A percentile compares a stretch with the other conserved stretches of the same genome.
These are phyloP conservation scores for Verruconis gallopava DNA, from an alignment of 2,329 filamentous ascomycete species.

Conservation along the genomic window DNA sequence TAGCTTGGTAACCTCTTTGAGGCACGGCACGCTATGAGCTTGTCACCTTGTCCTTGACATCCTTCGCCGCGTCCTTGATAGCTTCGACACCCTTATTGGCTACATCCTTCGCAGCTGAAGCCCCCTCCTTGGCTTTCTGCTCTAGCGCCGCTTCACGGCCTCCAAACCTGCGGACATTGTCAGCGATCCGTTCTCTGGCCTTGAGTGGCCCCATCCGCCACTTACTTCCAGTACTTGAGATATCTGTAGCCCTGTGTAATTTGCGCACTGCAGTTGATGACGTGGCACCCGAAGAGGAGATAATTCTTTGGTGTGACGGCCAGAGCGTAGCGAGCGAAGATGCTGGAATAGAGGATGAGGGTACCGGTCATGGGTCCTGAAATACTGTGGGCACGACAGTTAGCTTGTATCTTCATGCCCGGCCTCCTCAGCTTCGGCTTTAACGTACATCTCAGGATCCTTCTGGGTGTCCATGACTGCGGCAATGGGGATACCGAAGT, in stretches of 20 bases:
- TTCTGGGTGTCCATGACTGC: conserved; percentile 42
- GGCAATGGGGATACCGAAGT: conserved; percentile 42
- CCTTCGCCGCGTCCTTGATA: conserved; percentile 18
- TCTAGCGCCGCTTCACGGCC: conserved; percentile 29
- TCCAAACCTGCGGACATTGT: conserved; percentile 22
- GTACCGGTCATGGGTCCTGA: conserved; percentile 52
- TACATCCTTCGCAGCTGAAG: conserved; percentile 15
- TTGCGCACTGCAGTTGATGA: conserved; percentile 51
- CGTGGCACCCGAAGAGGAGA: conserved; percentile 55
- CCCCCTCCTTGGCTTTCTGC: conserved; percentile 26
- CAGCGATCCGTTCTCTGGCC: background rate
- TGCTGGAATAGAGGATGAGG: conserved; percentile 46
- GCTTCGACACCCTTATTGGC: conserved; percentile 7
- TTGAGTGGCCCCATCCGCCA: conserved; percentile 7
- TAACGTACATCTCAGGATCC: conserved; percentile 37
- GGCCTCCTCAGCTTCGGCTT: too few species aligned
- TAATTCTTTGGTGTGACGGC: conserved; percentile 52
- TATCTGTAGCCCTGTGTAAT: conserved; percentile 49
- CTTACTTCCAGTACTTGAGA: conserved; percentile 43
- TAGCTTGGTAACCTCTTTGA: too few species aligned
- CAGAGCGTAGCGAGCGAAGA: conserved; percentile 55
- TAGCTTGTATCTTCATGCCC: background rate
- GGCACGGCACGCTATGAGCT: background rate
- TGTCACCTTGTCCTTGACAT: conserved; percentile 14
- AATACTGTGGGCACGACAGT: conserved; percentile 34